phyloP scores from a whole-genome alignment of 768 basidiomycete species.

The Russula virescens region DNA sequence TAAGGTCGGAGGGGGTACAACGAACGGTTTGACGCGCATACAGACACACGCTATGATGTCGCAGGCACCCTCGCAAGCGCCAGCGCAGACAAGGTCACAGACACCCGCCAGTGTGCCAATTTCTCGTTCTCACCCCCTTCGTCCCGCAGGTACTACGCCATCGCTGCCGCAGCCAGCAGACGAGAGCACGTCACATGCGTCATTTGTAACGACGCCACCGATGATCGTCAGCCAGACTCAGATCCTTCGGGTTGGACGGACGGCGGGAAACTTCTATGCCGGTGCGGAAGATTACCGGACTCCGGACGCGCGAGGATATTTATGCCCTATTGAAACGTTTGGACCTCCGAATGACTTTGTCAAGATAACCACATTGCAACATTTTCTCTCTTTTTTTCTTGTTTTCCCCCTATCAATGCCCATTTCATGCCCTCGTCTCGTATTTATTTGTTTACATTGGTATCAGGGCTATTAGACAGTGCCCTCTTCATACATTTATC shows the following conservation, averaged over 20 bases:
- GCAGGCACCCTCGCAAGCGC: conserved; percentile 5
- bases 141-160: not conserved
- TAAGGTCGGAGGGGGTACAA: no score
- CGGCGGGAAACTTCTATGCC: conserved; percentile 36
- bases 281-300: conserved; percentile 33
- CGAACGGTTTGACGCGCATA: no score
- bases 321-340: conserved; percentile 1
- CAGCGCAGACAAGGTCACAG: conserved; percentile 23
- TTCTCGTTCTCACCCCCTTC: no score
- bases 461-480: not conserved
- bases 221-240: conserved; percentile 46
- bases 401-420: not conserved
- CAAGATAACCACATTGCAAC: no score
- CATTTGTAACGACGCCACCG: conserved; percentile 61
- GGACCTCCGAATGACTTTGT: not conserved
- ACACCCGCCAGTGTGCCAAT: not conserved
- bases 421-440: not conserved
- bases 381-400: not conserved
- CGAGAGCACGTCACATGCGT: conserved; percentile 63
- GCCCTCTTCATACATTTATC: not conserved
- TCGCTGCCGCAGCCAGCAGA: conserved; percentile 29
- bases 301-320: not conserved
- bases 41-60: not conserved
- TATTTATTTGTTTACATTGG: conserved; percentile 13
- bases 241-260: conserved; percentile 42